phyloP scores from a whole-genome alignment of 148 eudicot species.

The Amaranthus hypochondriacus region DNA sequence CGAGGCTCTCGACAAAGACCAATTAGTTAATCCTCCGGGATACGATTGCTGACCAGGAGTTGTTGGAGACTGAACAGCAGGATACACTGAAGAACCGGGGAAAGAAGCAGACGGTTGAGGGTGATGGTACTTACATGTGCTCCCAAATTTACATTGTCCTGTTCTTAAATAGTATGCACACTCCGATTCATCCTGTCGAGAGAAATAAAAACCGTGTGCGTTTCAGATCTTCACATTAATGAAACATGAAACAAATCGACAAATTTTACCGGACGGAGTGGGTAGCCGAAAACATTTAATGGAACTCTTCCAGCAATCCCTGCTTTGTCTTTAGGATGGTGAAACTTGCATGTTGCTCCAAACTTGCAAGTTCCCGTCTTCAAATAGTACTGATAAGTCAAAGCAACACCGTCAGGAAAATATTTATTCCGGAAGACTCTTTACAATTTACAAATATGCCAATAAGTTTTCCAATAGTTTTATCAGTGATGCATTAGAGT shows the following conservation, averaged over 20 bases:
- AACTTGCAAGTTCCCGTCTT: constrained; percentile 96
- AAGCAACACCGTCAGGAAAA: not conserved
- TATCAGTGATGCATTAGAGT: not conserved
- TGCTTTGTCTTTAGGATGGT: constrained; percentile 92
- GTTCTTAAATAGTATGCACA: constrained; percentile 92
- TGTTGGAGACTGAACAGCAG: constrained; percentile 73
- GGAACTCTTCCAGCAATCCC: constrained; percentile 89
- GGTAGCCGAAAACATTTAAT: constrained; percentile 81
- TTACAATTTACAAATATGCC: not conserved
- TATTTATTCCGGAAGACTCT: not conserved
- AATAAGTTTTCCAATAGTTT: not conserved
- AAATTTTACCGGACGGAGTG: constrained; percentile 77
- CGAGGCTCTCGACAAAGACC: constrained; percentile 76
- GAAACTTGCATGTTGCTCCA: constrained; percentile 95
- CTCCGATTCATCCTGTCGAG: constrained; percentile 60
- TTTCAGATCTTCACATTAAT: not conserved
- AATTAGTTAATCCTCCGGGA: constrained; percentile 59
- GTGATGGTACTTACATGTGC: constrained; percentile 92
- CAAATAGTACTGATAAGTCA: constrained; percentile 62
- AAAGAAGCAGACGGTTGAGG: constrained; percentile 86
- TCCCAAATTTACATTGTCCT: constrained; percentile 93
- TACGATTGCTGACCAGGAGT: constrained; percentile 76
- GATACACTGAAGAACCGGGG: constrained; percentile 83
- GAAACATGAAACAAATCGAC: constrained; percentile 5
- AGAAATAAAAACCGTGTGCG: not conserved